Base-by-base conservation (phyloP, 2,329 filamentous ascomycete genomes). In the Calonectria hongkongensis region DNA sequence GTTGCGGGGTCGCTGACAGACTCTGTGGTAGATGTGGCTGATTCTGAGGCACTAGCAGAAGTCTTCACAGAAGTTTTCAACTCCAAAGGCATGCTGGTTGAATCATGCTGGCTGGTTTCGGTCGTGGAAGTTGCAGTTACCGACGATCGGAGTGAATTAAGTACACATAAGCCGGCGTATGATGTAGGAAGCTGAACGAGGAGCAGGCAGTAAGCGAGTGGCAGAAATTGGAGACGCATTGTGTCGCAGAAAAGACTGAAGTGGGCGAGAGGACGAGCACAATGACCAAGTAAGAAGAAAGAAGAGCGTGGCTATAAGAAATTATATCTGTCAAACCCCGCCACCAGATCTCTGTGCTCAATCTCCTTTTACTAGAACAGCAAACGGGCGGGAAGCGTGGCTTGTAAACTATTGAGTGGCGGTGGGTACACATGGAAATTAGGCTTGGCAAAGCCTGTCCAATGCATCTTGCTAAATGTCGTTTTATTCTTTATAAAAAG, bases 381-480 rank as follows among this genome's bases (percentile, higher is more conserved):
- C 10, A 54, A 54, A 21, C 21, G 50, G 33, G 50, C n/a, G 27
- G 3, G n/a, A 33, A 33, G 33, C 33, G 50, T 54, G 50, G 50
- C 50, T 54, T 54, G 50, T 2, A 54, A 15, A n/a, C 50, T 54
- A 54, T 54, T 54, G 50, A 54, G 7, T 33, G 15, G 16, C 50
- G 8, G 50, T 54, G 50, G 50, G 50, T 30, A 54, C 50, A 54
- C n/a, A 54, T n/a, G 15, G 50, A 54, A 33, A 54, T 54, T 54
- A 18, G 50, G 3, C 50, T 54, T n/a, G 50, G 50, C 50, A 27
- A 54, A n/a, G 21, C 21, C 21, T 21, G 21, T 21, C 21, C 21
- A 21, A 21, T 1, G 21, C 21, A 21, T 21, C 21, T 21, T 21
- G 21, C 21, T 21, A 21, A 21, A 21, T 21, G 21, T 21, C 21